Evolutionary conservation across 1,139 yeast genomes (phyloP).

Genomic region (Protomyces pachydermus): DNA sequence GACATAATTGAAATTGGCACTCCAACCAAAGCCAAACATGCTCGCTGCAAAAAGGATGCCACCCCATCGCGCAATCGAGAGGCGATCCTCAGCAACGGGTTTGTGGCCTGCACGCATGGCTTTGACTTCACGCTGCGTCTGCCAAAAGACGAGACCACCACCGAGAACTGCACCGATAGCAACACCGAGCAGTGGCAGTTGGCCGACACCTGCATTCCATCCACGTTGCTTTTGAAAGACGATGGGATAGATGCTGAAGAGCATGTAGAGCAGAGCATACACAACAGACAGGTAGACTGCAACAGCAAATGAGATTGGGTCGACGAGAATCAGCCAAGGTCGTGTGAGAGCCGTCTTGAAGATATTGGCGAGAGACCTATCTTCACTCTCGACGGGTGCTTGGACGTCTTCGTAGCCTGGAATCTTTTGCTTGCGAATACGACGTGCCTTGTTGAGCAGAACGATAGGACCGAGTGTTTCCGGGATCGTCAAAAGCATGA

Average conservation of each 20-base stretch:
- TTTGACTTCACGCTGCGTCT: constrained; percentile 33
- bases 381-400: constrained; percentile 47
- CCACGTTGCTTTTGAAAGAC: constrained; percentile 60
- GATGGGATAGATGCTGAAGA: constrained; percentile 74
- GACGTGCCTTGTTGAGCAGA: constrained; percentile 47
- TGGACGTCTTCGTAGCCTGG: constrained; percentile 56
- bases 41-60: constrained; percentile 63
- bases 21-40: constrained; percentile 34
- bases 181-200: constrained; percentile 44
- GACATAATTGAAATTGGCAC: constrained; percentile 26
- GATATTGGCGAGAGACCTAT: constrained; percentile 16
- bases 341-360: constrained; percentile 44
- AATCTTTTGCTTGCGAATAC: constrained; percentile 42
- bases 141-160: constrained; percentile 35
- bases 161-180: constrained; percentile 48
- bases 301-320: constrained; percentile 56
- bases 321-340: constrained; percentile 50
- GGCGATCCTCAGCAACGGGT: constrained; percentile 62
- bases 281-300: constrained; percentile 59
- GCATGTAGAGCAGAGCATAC: constrained; percentile 61
- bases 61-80: constrained; percentile 68
- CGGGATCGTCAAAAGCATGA: constrained; percentile 46
- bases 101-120: constrained; percentile 41
- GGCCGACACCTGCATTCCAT: constrained; percentile 54
- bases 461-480: constrained; percentile 61